Evolutionary conservation across 371 early-diverging fungal species (phyloP), one percentile per base, ranked within the genome.

Genomic region (Mucor indicus): DNA sequence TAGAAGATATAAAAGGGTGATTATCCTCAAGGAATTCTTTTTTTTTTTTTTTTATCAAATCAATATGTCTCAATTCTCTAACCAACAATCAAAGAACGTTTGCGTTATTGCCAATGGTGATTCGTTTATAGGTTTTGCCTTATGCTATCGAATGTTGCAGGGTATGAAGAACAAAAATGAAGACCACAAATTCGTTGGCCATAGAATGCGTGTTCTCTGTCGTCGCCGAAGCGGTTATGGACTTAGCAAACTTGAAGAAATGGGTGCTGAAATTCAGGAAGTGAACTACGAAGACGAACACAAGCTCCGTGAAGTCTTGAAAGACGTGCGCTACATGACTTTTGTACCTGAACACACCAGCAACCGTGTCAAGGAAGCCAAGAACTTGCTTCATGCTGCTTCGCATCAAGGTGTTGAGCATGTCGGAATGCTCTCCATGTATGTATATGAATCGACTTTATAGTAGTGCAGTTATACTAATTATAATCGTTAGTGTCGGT

Each of bases 61-160:
- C n/a, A 58, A 37, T 9, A 65, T 66, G 67, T 66, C 67, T 48
- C 55, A 47, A 49, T 30, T 27, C 27, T 43, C 41, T 43, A 17
- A 24, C 21, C 33, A 38, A n/a, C 31, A 43, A 16, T 29, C 48
- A 7, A 44, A 42, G 29, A 30, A 56, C n/a, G 16, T 47, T 35
- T 62, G 55, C 44, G 65, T 53, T 24, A 60, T 72, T 17, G 53
- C 68, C 46, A 67, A 67, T 39, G 62, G 51, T 42, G 72, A 72
- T 33, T 64, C 68, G 21, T 42, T 60, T 29, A 27, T 55, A 31
- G 72, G 72, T 35, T 72, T 50, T 44, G 60, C 56, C 29, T 41
- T 67, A 29, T 60, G 65, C 38, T 63, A 53, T 27, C 57, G 61
- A 21, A 58, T 67, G 40, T 48, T 67, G 16, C 29, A 63, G 25